Base-by-base conservation (phyloP, 352 stramenopile genomes). In the Phytopythium cucurbitacearum region DNA sequence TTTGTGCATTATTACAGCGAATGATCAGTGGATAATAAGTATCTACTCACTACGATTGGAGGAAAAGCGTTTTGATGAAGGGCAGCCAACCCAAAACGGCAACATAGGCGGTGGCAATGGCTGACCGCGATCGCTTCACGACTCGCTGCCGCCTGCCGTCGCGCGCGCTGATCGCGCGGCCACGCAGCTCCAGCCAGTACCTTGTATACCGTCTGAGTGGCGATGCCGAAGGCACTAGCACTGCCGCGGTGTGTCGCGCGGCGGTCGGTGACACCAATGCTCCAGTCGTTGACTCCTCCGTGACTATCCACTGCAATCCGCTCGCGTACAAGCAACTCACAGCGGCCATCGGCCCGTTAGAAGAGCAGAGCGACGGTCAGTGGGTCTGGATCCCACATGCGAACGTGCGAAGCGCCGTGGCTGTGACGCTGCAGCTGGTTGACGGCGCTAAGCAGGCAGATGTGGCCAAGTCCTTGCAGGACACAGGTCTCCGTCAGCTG, bases 401-500 rank as follows among this genome's bases (percentile, higher is more conserved):
- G 40, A 50, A 58, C 34, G 64, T 91, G 45, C 61, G 65, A 13
- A 43, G 57, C 8, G 80, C 75, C 13, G 77, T 67, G 11, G 71
- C 68, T 1, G 73, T 87, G 54, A 84, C 74, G 33, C 59, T 91
- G 32, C 67, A 85, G 45, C 45, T 84, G 5, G 57, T 57, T 40
- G 32, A 44, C 1, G 32, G 15, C 28, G 11, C 13, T 21, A 10
- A 59, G 12, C 10, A 41, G 28, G 13, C 4, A 36, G 39, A 3
- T 28, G 35, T 48, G 2, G 45, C 48, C 9, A 43, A 46, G 40
- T 44, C 56, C 38, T 44, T 77, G 32, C 48, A 49, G 28, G 60
- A 75, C 55, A 33, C 35, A 8, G 60, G 71, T 42, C 80, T 69
- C 53, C 66, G 67, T 0, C 73, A 82, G 13, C 59, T 83, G n/a